Evolutionary conservation across 148 eudicot genomes (phyloP).

Genomic region (Vaccinium corymbosum): DNA sequence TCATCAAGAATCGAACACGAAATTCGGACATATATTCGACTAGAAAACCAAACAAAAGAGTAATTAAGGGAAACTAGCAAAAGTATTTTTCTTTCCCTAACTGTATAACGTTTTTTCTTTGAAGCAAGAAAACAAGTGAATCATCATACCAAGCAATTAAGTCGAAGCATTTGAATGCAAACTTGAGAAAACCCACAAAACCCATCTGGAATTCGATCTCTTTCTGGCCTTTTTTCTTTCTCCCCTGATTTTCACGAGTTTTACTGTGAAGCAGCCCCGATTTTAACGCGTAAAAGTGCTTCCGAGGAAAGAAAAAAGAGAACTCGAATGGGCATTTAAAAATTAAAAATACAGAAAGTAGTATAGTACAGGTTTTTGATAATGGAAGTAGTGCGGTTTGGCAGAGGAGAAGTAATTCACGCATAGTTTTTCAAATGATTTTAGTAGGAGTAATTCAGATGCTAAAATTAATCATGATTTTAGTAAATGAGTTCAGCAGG

Average conservation of each 20-base stretch:
- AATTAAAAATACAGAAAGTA: not conserved
- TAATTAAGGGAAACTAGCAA: not conserved
- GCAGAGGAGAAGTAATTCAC: too few relatives aligned
- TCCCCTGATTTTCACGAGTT: not conserved
- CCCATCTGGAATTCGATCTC: not conserved
- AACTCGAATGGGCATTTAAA: not conserved
- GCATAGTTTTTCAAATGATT: too few relatives aligned
- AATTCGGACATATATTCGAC: not conserved
- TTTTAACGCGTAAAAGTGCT: not conserved
- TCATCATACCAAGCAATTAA: not conserved
- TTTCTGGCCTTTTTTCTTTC: not conserved
- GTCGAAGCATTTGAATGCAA: not conserved
- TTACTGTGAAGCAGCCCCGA: not conserved
- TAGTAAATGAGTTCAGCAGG: too few relatives aligned
- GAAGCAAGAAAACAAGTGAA: not conserved
- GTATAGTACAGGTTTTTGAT: too few relatives aligned
- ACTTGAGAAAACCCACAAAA: conserved; percentile 8
- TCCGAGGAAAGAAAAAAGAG: not conserved
- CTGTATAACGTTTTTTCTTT: not conserved
- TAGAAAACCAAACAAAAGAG: not conserved
- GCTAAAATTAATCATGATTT: too few relatives aligned
- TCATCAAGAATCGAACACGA: not conserved
- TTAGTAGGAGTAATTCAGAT: too few relatives aligned
- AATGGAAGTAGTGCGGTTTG: too few relatives aligned
- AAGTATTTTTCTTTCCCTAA: not conserved